Conservation (phyloP, 768 basidiomycete genomes). For the Rhodotorula diobovata region DNA sequence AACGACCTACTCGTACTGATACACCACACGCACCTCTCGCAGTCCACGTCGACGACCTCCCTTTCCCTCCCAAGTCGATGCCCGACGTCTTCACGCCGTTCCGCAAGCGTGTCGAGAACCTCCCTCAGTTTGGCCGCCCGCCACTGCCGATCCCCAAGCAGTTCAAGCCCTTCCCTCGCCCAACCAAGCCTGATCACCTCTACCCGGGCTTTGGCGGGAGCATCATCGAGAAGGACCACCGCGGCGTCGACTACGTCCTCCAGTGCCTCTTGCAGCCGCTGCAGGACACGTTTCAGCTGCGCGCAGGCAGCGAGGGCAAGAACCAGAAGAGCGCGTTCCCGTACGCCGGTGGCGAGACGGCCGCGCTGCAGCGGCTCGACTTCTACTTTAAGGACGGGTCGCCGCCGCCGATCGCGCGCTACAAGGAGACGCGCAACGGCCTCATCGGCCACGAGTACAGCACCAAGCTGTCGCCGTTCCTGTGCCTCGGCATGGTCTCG, state of each 20-base stretch:
- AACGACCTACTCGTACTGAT: constrained; percentile 40
- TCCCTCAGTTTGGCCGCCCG: constrained; percentile 47
- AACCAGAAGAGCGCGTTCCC: constrained; percentile 45
- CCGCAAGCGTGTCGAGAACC: constrained; percentile 50
- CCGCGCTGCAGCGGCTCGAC: constrained; percentile 46
- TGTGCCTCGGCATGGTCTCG: constrained; percentile 47
- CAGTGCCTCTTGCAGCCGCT: constrained; percentile 43
- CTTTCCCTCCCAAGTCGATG: constrained; percentile 44
- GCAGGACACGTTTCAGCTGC: constrained; percentile 33
- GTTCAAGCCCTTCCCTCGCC: constrained; percentile 46
- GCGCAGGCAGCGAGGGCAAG: constrained; percentile 39
- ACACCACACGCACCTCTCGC: background rate
- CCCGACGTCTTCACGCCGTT: constrained; percentile 52
- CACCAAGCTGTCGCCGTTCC: constrained; percentile 51
- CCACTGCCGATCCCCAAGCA: constrained; percentile 39
- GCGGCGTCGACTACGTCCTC: constrained; percentile 28
- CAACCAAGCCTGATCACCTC: background rate
- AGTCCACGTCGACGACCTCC: constrained; percentile 46
- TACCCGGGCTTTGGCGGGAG: constrained; percentile 35
- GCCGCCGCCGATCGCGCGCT: constrained; percentile 39
- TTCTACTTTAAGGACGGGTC: constrained; percentile 46
- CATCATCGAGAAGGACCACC: constrained; percentile 5
- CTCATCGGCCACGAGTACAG: constrained; percentile 50
- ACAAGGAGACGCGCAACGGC: constrained; percentile 51
- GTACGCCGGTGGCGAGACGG: constrained; percentile 46